Evolutionary conservation across 179 eudicot species (phyloP).

Genomic region (Spergularia azorica): DNA sequence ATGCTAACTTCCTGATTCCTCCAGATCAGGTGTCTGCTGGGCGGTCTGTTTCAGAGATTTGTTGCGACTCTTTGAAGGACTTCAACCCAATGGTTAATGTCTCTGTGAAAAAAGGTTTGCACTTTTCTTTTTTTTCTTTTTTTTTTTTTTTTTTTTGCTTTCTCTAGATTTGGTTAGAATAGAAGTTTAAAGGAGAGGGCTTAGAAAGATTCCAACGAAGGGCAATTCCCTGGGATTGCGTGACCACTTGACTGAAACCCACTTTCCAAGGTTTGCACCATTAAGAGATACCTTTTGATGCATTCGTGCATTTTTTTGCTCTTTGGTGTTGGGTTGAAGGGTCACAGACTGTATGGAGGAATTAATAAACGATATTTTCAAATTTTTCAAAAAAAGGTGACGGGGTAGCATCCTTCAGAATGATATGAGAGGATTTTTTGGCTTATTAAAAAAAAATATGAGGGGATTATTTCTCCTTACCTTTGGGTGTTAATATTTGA

Average conservation of each 20-base stretch:
- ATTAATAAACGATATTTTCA: neutral
- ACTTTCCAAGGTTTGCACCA: too few species aligned
- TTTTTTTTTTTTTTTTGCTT: too few species aligned
- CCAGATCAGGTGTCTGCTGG: slow-evolving; percentile 48
- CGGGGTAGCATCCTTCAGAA: neutral
- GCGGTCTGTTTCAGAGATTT: slow-evolving; percentile 74
- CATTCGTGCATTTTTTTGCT: neutral
- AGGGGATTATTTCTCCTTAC: neutral
- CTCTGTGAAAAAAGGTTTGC: slow-evolving; percentile 73
- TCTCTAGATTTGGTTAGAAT: neutral
- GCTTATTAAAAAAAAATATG: too few species aligned
- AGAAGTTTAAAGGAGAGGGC: neutral
- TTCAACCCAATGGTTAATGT: slow-evolving; percentile 98
- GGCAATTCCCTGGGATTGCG: too few species aligned
- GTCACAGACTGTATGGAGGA: neutral
- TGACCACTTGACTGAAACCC: too few species aligned
- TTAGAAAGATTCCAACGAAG: too few species aligned
- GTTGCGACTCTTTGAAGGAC: slow-evolving; percentile 85
- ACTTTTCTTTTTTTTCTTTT: neutral
- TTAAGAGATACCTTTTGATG: neutral
- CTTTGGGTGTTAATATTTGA: neutral
- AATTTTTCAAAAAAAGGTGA: neutral
- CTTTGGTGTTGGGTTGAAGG: neutral
- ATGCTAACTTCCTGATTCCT: slow-evolving; percentile 78
- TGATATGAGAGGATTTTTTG: neutral